phyloP scores from a whole-genome alignment of 2,329 filamentous ascomycete species.

The Ascochyta fabae region DNA sequence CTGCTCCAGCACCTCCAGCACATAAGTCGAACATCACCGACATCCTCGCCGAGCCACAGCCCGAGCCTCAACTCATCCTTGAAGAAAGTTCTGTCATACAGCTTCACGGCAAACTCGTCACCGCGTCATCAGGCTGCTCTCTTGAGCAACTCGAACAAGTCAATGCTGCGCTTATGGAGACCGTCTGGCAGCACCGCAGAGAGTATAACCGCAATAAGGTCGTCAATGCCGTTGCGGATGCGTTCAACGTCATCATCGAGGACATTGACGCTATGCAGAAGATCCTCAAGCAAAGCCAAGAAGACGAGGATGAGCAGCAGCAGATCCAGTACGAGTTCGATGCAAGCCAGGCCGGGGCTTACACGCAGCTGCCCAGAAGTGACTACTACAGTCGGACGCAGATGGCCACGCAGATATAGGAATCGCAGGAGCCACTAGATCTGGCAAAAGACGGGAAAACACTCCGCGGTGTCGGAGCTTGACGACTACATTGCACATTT shows the following conservation, averaged over 20 bases:
- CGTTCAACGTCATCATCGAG: slow-evolving; percentile 76
- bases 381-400: slow-evolving; percentile 10
- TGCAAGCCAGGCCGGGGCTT: slow-evolving; percentile 8
- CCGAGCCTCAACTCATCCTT: slow-evolving; percentile 49
- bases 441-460: neutral
- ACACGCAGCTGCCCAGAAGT: slow-evolving; percentile 8
- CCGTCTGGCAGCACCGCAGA: slow-evolving; percentile 78
- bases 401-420: neutral
- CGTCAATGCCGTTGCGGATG: slow-evolving; percentile 64
- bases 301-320: slow-evolving; percentile 24
- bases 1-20: slow-evolving; percentile 45
- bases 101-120: slow-evolving; percentile 69
- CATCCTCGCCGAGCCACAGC: slow-evolving; percentile 50
- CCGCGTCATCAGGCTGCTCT: slow-evolving; percentile 75
- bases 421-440: neutral
- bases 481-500: slow-evolving; percentile 6
- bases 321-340: slow-evolving; percentile 13
- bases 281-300: slow-evolving; percentile 52
- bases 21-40: slow-evolving; percentile 48
- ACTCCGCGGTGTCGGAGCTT: neutral
- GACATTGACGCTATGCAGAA: slow-evolving; percentile 68
- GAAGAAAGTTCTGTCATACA: slow-evolving; percentile 60
- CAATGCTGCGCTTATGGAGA: slow-evolving; percentile 87
- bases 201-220: slow-evolving; percentile 87
- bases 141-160: slow-evolving; percentile 97